Conservation (phyloP, 2,329 filamentous ascomycete genomes). For the Myriangium duriaei region DNA sequence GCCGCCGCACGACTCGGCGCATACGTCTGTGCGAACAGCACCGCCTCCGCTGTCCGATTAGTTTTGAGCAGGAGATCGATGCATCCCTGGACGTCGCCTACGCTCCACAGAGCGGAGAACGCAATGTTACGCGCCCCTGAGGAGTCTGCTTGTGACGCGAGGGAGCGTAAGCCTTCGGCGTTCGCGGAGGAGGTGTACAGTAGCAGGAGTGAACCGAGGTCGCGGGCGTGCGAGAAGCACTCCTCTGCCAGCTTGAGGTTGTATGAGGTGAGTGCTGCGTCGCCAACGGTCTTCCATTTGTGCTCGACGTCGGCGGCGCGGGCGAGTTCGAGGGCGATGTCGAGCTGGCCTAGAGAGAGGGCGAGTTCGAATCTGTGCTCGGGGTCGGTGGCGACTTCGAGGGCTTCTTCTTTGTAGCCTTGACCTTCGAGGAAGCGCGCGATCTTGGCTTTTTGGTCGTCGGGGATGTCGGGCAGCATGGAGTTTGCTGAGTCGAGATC, state of each 20-base stretch:
- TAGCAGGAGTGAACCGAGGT: constrained; percentile 77
- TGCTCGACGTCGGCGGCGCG: constrained; percentile 77
- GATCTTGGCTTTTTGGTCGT: constrained; percentile 96
- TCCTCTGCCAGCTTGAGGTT: constrained; percentile 79
- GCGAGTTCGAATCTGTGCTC: constrained; percentile 96
- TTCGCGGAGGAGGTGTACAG: constrained; percentile 80
- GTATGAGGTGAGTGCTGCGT: constrained; percentile 78
- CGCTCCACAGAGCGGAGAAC: constrained; percentile 79
- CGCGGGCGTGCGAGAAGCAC: constrained; percentile 83
- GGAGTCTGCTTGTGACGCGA: constrained; percentile 63
- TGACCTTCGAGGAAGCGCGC: constrained; percentile 95
- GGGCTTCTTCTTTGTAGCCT: constrained; percentile 87
- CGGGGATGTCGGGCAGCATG: constrained; percentile 68
- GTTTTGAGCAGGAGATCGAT: constrained; percentile 69
- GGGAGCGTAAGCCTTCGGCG: constrained; percentile 55
- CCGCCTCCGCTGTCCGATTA: constrained; percentile 69
- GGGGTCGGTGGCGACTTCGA: constrained; percentile 85
- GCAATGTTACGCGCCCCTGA: constrained; percentile 81
- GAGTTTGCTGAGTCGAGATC: constrained; percentile 88
- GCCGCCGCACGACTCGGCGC: constrained; percentile 63
- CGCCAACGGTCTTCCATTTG: constrained; percentile 96
- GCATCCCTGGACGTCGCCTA: constrained; percentile 71
- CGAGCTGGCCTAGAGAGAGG: constrained; percentile 66
- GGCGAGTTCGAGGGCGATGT: constrained; percentile 76
- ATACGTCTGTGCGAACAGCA: constrained; percentile 89